Base-by-base conservation (phyloP, 169 alveolate species). In the Plasmodium vivax region DNA sequence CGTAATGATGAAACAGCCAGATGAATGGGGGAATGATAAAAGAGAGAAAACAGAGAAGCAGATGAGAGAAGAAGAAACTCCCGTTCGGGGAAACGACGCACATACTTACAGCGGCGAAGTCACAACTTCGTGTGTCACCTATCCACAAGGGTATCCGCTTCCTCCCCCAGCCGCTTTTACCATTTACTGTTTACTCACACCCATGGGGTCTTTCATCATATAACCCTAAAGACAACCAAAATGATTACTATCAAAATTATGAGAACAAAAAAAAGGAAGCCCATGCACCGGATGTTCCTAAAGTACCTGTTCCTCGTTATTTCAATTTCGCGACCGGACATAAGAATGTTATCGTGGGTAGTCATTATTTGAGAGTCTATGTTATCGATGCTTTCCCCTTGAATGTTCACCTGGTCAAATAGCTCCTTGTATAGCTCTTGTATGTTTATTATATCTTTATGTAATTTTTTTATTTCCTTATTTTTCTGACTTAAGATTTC, bases 381-480 rank as follows among this genome's bases (percentile, higher is more conserved):
- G 36, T 80, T 90, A 36, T 90, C 94, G 72, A 90, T 79, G 72
- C 41, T 80, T 19, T 90, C 94, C 30, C 94, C 94, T 90, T 90
- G 94, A 27, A 90, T 34, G 80, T 90, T 90, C 62, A 90, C 56
- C 43, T 90, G 94, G 9, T 90, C 94, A 79, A 80, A 90, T 80
- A 90, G 62, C 38, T 90, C 94, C 51, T 90, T 90, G 83, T 90
- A 90, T 80, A 90, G 36, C 19, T 80, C 94, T 43, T 90, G 94
- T 38, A 90, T 90, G 72, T 90, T 90, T 34, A 90, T 45, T 80
- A 90, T 90, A 36, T 90, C 94, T 41, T 81, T 81, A 90, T 90
- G 94, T 80, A 90, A 90, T 90, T 90, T 79, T 45, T 90, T 79
- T 62, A 90, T 90, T 90, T 90, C 94, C 74, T 79, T 90, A 90